phyloP scores from a whole-genome alignment of 2,329 filamentous ascomycete species.

The Didymella glomerata region DNA sequence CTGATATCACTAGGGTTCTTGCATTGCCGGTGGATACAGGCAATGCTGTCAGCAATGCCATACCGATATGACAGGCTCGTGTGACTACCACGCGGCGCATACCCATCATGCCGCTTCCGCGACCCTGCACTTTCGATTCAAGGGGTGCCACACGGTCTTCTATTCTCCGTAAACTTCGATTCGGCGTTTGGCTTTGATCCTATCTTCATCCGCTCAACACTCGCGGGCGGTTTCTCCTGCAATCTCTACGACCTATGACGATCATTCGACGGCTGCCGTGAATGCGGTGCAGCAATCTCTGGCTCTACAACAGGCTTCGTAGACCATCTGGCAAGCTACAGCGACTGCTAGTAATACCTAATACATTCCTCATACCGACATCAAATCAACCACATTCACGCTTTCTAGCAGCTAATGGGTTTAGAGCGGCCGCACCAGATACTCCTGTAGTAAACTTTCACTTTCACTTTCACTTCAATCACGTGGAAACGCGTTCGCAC shows the following conservation, averaged over 20 bases:
- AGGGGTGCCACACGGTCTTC: neutral
- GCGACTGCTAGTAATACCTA: neutral
- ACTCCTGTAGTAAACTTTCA: neutral
- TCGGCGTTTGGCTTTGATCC: neutral
- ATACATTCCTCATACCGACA: neutral
- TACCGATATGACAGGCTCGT: constrained; percentile 51
- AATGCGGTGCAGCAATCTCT: neutral
- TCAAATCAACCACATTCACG: neutral
- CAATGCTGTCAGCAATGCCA: constrained; percentile 59
- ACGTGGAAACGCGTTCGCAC: constrained; percentile 4
- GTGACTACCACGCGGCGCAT: constrained; percentile 1
- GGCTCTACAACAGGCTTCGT: neutral
- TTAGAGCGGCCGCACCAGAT: neutral
- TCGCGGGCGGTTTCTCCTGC: neutral
- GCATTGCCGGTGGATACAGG: constrained; percentile 62
- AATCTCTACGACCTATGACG: neutral
- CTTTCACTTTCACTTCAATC: neutral
- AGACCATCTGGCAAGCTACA: neutral
- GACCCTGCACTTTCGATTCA: neutral
- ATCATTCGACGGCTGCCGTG: neutral
- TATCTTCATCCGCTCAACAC: neutral
- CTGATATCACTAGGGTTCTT: constrained; percentile 56
- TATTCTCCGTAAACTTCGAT: neutral
- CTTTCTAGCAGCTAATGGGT: neutral
- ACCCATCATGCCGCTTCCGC: neutral